Base-by-base conservation (phyloP, 306 rosid species). In the Cucurbita argyrosperma region DNA sequence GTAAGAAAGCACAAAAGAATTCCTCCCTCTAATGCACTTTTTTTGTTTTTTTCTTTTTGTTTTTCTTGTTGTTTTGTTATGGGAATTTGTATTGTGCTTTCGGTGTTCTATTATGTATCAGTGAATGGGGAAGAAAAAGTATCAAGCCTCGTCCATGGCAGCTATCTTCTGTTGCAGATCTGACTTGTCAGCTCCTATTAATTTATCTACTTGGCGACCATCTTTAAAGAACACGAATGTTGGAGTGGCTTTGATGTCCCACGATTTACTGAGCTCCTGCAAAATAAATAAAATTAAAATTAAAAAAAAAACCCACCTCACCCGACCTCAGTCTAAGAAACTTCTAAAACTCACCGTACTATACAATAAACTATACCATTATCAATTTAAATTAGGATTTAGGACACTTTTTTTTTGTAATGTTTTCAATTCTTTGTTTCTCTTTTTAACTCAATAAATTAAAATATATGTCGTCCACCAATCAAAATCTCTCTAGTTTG, bases 201-300 rank as follows among this genome's bases (percentile, higher is more conserved):
- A 91, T 80, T 87, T 92, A 76, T 90, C 98, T 51, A 92, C n/a
- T 76, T 85, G 81, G 78, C 87, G 77, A 52, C 96, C 92, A 77
- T 90, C 89, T 85, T 83, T 85, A 12, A 92, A 86, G 81, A 90
- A 88, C 79, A 87, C 83, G 81, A 92, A 90, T 8, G 98, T 90
- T 11, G 96, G 98, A 50, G 98, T 90, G 77, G 92, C 97, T 80
- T 84, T 90, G 74, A 92, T 88, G 35, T 87, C 95, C 92, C 89
- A 92, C 21, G 95, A 83, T 75, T 76, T 76, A 79, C 95, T 90
- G 42, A 92, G 85, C 73, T 90, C 96, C 98, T 90, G 83, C 75
- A 78, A 38, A 30, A 30, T 30, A 30, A 30, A 30, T 30, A 30
- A 30, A 30, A 30, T 30, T 30, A 30, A 30, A 30, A 30, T 30